A percentile compares a stretch with the other conserved stretches of the same genome.
Evolutionary conservation across 768 basidiomycete species (phyloP).

Genomic region (Trametes punicea): DNA sequence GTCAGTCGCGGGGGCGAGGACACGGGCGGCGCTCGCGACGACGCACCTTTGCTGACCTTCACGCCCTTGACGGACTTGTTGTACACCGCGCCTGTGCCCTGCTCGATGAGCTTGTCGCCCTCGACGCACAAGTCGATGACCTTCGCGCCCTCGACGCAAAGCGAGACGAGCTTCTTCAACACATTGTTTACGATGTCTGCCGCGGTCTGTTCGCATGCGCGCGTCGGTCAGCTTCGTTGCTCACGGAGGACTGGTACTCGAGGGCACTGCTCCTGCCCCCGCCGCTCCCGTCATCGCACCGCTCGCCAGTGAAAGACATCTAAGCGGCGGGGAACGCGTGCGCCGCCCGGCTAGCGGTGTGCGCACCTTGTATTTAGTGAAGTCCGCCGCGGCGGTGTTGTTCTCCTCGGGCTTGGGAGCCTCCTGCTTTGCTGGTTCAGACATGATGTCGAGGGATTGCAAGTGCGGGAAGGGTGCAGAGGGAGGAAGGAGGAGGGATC

Average conservation of each 20-base stretch:
- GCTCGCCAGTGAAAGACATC: conserved; percentile 2
- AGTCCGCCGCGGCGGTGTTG: conserved; percentile 65
- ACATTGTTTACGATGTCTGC: conserved; percentile 87
- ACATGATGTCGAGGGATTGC: conserved; percentile 2
- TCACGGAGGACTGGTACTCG: neutral
- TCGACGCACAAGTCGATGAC: conserved; percentile 87
- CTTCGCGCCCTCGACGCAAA: conserved; percentile 78
- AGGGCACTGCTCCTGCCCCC: neutral
- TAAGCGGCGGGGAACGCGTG: conserved; percentile 2
- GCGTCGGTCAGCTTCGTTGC: neutral
- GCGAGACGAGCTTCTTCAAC: conserved; percentile 78
- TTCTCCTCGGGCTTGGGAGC: conserved; percentile 39
- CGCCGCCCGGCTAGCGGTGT: neutral
- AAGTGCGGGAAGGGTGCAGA: neutral
- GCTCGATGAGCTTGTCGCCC: conserved; percentile 91
- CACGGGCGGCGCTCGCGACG: neutral
- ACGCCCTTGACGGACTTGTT: conserved; percentile 89
- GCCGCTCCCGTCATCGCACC: neutral
- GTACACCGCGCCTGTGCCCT: conserved; percentile 80
- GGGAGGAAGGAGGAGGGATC: conserved; percentile 1
- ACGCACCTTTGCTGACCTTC: conserved; percentile 82
- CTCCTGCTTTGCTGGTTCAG: conserved; percentile 13
- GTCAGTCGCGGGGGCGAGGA: neutral
- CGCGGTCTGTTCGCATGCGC: conserved; percentile 56
- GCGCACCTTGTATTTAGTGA: conserved; percentile 84